A percentile compares a stretch with the other conserved stretches of the same genome.
phyloP scores from a whole-genome alignment of 192 early-diverging fungal genomes.

The Coemansia sp. region DNA sequence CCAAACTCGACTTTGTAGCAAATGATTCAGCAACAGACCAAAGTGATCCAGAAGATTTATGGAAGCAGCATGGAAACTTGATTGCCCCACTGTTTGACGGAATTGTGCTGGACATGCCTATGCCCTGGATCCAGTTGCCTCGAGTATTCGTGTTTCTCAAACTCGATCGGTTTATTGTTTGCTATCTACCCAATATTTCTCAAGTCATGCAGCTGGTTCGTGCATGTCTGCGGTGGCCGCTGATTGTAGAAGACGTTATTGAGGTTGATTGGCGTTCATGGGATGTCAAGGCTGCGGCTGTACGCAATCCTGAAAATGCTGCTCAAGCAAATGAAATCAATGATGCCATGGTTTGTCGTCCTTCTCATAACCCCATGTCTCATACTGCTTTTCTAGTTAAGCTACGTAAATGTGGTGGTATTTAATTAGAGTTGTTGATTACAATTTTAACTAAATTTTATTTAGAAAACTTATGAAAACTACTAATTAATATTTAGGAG shows the following conservation, averaged over 20 bases:
- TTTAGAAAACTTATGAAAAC: too few relatives aligned
- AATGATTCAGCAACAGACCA: too few relatives aligned
- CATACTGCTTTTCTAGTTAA: constrained; percentile 60
- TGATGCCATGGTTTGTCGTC: constrained; percentile 53
- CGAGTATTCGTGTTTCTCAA: constrained; percentile 17
- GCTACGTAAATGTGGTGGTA: constrained; percentile 31
- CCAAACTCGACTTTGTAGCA: background rate
- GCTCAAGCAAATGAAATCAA: constrained; percentile 1
- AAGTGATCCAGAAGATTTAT: background rate
- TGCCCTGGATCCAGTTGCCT: constrained; percentile 43
- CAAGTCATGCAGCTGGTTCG: constrained; percentile 45
- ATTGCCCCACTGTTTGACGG: constrained; percentile 22
- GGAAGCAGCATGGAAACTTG: constrained; percentile 6
- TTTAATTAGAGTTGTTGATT: too few relatives aligned
- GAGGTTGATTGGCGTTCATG: constrained; percentile 46
- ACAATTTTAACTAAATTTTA: too few relatives aligned
- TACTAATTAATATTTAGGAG: too few relatives aligned
- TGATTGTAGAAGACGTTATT: constrained; percentile 38
- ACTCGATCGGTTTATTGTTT: constrained; percentile 33
- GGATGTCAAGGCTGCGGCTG: constrained; percentile 32
- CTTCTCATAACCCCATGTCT: constrained; percentile 50
- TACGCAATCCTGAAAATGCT: constrained; percentile 16
- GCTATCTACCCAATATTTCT: constrained; percentile 48
- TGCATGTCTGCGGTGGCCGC: constrained; percentile 15
- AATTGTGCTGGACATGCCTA: constrained; percentile 45